A percentile compares a stretch with the other conserved stretches of the same genome.
These are phyloP conservation scores for Epithemia pelagica DNA, from an alignment of 108 stramenopile species.

Conservation along the genomic window DNA sequence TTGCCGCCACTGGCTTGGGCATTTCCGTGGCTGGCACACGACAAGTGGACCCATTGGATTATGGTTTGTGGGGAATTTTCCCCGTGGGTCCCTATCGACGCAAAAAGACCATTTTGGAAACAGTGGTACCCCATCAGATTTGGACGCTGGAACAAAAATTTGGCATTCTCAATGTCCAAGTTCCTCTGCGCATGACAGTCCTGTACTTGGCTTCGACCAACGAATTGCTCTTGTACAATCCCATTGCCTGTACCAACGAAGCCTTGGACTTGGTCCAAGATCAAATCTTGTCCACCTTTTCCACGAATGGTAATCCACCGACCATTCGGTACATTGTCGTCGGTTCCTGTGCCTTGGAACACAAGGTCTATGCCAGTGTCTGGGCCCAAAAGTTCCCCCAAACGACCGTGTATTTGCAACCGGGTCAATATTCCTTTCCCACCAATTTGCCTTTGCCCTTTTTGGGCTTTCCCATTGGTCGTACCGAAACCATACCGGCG, in stretches of 20 bases:
- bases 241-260: conserved; percentile 87
- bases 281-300: conserved; percentile 46
- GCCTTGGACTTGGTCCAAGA: conserved; percentile 41
- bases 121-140: conserved; percentile 64
- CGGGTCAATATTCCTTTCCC: conserved; percentile 87
- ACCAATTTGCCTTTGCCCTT: conserved; percentile 65
- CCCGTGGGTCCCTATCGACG: conserved; percentile 88
- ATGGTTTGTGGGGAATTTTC: conserved; percentile 84
- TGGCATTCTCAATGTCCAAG: conserved; percentile 91
- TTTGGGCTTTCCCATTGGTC: conserved; percentile 70
- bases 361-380: conserved; percentile 89
- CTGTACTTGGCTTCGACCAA: conserved; percentile 52
- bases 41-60: conserved; percentile 66
- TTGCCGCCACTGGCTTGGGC: conserved; percentile 55
- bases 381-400: conserved; percentile 81
- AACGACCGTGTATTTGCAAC: conserved; percentile 75
- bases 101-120: conserved; percentile 75
- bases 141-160: conserved; percentile 96
- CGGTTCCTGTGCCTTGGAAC: conserved; percentile 88
- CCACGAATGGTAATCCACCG: too few species aligned
- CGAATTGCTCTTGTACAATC: conserved; percentile 79
- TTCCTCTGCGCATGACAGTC: conserved; percentile 85
- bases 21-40: conserved; percentile 55
- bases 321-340: conserved; percentile 80
- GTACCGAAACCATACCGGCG: conserved; percentile 51